Evolutionary conservation across 331 rosid genomes (phyloP), one percentile per base, ranked within the genome.

Genomic region (Malus hybrid): DNA sequence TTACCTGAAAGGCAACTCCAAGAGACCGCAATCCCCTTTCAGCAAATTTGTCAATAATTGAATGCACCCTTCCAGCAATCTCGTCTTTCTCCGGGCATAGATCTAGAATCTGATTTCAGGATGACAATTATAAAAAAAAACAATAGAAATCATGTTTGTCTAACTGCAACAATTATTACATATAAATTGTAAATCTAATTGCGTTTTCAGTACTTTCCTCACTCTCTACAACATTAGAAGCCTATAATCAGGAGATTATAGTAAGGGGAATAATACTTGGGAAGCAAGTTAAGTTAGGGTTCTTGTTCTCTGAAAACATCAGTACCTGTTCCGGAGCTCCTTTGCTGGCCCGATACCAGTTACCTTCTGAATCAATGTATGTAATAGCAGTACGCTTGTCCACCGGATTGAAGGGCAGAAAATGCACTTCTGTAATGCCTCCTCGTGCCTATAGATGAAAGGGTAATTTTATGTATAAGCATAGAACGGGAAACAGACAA

Each of bases 301-400:
- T 22, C 10, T 31, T 64, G 3, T 15, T 16, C 44, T 31, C n/a
- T 62, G 60, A 20, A 59, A 29, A 50, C 32, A 74, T 77, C 33
- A 67, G 28, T 82, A 92, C 97, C 96, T 92, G 97, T 78, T 92
- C 97, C 0, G 97, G 97, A 76, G 97, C 97, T 82, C 97, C 97
- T 85, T 92, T 89, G 85, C 88, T 92, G 76, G 93, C 89, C 61
- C 97, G 80, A 76, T 88, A 71, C 91, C 86, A 88, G 4, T 88
- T 89, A 31, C 96, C 97, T 61, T 92, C 87, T 44, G 88, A 67
- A 80, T 84, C 93, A 59, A 89, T 79, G 73, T 92, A 92, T 36
- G 97, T 92, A 71, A 86, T 86, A 16, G 97, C 97, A 57, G 97
- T 92, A 55, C 97, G 97, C 82, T 92, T 92, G 86, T 90, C 96